Evolutionary conservation across 257 asterid genomes (phyloP).

Genomic region (Cynanchum wilfordii): DNA sequence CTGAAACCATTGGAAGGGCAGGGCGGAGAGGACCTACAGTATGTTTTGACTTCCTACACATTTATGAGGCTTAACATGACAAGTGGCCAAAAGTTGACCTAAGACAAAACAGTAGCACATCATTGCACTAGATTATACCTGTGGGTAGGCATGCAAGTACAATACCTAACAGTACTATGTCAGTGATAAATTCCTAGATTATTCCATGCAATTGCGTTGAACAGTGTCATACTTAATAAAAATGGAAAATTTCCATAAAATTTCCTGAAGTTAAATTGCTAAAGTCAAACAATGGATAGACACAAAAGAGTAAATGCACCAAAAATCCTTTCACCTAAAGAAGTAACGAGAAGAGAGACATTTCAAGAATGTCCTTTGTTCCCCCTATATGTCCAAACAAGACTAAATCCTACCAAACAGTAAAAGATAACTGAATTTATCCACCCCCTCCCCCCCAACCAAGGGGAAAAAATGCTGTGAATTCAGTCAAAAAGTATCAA

Average conservation of each 20-base stretch:
- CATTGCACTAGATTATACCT: background rate
- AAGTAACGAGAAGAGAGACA: background rate
- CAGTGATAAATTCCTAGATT: background rate
- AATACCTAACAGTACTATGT: background rate
- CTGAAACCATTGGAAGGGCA: too few relatives aligned
- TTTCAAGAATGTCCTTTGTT: background rate
- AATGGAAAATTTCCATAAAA: background rate
- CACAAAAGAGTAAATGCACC: background rate
- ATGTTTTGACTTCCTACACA: background rate
- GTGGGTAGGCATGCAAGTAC: background rate
- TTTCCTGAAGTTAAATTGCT: background rate
- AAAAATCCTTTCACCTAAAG: too few relatives aligned
- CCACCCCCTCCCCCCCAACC: background rate
- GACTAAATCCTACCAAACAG: background rate
- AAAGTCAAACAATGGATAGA: background rate
- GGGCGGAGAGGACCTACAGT: too few relatives aligned
- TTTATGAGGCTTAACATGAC: background rate
- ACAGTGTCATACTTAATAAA: background rate
- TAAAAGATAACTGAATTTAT: too few relatives aligned
- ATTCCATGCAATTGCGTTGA: too few relatives aligned
- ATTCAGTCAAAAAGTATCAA: background rate
- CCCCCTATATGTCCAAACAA: background rate
- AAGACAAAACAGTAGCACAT: background rate
- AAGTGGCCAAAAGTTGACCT: background rate
- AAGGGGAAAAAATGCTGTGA: background rate